Conservation (phyloP, 2,329 filamentous ascomycete genomes). For the Myriosclerotinia scirpicola region DNA sequence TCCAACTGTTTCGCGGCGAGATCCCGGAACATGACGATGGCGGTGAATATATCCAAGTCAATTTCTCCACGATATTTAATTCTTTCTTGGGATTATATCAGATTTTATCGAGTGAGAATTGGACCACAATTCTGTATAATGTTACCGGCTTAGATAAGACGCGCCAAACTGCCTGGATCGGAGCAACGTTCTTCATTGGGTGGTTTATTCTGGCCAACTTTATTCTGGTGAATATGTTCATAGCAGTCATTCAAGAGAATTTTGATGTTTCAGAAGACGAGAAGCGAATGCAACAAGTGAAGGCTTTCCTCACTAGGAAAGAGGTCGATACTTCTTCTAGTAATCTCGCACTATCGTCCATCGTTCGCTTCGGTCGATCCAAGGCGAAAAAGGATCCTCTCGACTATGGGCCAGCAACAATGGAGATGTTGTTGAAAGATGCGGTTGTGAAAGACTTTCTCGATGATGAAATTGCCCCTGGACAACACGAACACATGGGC, state of each 20-base stretch:
- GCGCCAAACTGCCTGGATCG: conserved; percentile 83
- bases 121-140: conserved; percentile 84
- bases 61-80: conserved; percentile 91
- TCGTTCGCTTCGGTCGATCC: conserved; percentile 63
- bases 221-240: conserved; percentile 99
- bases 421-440: conserved; percentile 96
- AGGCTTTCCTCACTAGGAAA: conserved; percentile 88
- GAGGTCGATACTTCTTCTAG: conserved; percentile 71
- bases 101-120: conserved; percentile 92
- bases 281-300: conserved; percentile 94
- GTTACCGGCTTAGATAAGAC: conserved; percentile 67
- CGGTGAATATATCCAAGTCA: conserved; percentile 66
- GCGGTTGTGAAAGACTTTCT: conserved; percentile 93
- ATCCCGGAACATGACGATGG: conserved; percentile 62
- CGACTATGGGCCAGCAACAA: conserved; percentile 86
- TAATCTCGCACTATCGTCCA: conserved; percentile 74
- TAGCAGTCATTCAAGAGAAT: conserved; percentile 99
- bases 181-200: conserved; percentile 82
- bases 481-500: conserved; percentile 42
- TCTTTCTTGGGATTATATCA: conserved; percentile 98
- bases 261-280: conserved; percentile 99
- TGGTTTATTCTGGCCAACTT: conserved; percentile 97
- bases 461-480: conserved; percentile 63
- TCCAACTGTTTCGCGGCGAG: conserved; percentile 88
- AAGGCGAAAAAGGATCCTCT: conserved; percentile 73